Base-by-base conservation (phyloP, 352 stramenopile genomes). In the Pseudoperonospora humuli region DNA sequence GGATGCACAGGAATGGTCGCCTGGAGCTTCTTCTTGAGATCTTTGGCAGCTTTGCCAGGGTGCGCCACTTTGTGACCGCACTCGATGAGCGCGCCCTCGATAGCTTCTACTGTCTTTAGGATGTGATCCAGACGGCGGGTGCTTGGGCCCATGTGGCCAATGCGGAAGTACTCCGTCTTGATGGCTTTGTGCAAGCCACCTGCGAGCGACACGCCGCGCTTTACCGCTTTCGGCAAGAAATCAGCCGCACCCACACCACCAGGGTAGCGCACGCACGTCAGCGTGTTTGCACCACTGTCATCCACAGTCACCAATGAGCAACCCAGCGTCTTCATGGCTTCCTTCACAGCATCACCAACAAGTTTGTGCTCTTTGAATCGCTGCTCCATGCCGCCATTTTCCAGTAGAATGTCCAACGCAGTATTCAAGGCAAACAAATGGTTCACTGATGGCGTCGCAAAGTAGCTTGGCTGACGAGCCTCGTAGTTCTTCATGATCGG, bases 401-500 rank as follows among this genome's bases (percentile, higher is more conserved):
- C 76, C 4, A 88, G 46, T 47, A 88, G 23, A 26, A 87, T 85
- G 35, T 78, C 72, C 26, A 87, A 27, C 3, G 63, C 75, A 43
- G 53, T 75, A 41, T 88, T 84, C 14, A 88, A 44, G 15, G 75
- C 75, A 31, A 85, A 86, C 18, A 88, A 40, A 54, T 88, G 75
- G 57, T 88, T 88, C 43, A 88, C 75, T 1, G 75, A 64, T n/a
- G 75, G 75, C 11, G 75, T 88, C 1, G 75, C 75, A 35, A 88
- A 88, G 60, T 88, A 88, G 33, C 66, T 82, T 35, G 75, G 70
- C 53, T 77, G 69, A 19, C 75, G 73, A 3, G 73, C 73, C 46
- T 88, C 75, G 51, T 88, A 88, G 57, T 77, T 84, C 60, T 88
- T 88, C 75, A 88, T 88, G 50, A 88, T 81, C 20, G 73, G 73